Base-by-base conservation (phyloP, 495 filamentous ascomycete species). In the Darksidea phi region DNA sequence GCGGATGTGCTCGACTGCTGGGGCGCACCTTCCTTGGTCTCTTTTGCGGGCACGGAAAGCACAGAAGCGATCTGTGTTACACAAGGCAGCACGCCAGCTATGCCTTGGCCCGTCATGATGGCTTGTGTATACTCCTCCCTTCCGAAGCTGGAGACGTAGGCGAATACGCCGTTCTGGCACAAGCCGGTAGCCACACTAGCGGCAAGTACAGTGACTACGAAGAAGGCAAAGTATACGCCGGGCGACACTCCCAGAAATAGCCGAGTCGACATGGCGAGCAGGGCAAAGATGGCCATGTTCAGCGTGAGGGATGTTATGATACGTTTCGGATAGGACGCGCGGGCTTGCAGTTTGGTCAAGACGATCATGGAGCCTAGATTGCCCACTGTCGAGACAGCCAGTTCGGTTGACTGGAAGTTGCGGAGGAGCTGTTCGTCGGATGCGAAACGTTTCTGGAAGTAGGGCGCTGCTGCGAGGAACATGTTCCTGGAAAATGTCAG, bases 391-490 rank as follows among this genome's bases (percentile, higher is more conserved):
- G 88, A 90, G 2, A 93, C 85, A n/a, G 90, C 89, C 47, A 92
- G 79, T 68, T 96, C 93, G 48, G 90, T 84, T 2, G 91, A 84
- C 69, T 96, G 91, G 74, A 95, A 97, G 77, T 91, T 85, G 15
- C 77, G 75, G 18, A 86, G 80, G 53, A 93, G 85, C 79, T 84
- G 87, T 45, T 84, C 77, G 69, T 85, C 78, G 41, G 80, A 81
- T 42, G 78, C 72, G 72, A 99, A 96, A 57, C 95, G 91, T 50
- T 74, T 77, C 69, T 92, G 85, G 78, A 99, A 96, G 78, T 96
- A 97, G 7, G 92, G 89, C 12, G 89, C 89, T 8, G 92, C 91
- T 17, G 95, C 94, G 61, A 99, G 83, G 77, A 97, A 96, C 93
- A 96, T 96, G 77, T 96, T 97, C 92, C 92, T 96, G 54, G 28